Percentiles rank a stretch among this genome's conserved stretches.
Conservation (phyloP, 192 early-diverging fungal species). For the Backusella psychrophila region DNA sequence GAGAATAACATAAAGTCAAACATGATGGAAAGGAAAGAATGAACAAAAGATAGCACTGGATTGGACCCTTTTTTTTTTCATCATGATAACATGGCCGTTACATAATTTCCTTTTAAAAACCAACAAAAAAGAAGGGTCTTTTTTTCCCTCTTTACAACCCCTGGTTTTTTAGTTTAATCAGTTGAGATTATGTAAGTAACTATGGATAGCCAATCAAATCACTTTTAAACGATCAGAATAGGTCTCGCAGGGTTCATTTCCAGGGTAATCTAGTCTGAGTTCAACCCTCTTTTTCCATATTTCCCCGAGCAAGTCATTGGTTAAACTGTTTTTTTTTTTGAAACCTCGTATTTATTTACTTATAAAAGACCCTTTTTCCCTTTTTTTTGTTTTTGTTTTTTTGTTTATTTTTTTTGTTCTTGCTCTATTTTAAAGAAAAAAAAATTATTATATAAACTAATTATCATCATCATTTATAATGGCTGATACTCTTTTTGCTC, state of each 20-base stretch:
- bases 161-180: not conserved
- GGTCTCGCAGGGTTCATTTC: slow-evolving; percentile 6
- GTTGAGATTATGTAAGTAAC: not conserved
- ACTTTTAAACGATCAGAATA: not conserved
- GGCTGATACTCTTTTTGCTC: slow-evolving; percentile 26
- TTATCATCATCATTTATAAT: not conserved
- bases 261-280: not conserved
- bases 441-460: not conserved
- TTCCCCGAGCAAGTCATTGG: slow-evolving; percentile 1
- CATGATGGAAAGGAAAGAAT: not conserved
- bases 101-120: not conserved
- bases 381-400: not conserved
- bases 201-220: not conserved
- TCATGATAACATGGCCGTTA: not conserved
- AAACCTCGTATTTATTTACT: not conserved
- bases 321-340: not conserved
- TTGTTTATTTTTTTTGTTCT: not conserved
- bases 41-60: not conserved
- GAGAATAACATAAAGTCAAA: not conserved
- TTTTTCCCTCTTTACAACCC: not conserved
- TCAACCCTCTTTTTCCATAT: not conserved
- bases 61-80: not conserved
- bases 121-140: slow-evolving; percentile 2
- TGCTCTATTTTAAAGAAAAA: not conserved
- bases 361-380: not conserved